Evolutionary conservation across 2,329 filamentous ascomycete species (phyloP), one percentile per base, ranked within the genome.

Genomic region (Tympanopsis confertula): DNA sequence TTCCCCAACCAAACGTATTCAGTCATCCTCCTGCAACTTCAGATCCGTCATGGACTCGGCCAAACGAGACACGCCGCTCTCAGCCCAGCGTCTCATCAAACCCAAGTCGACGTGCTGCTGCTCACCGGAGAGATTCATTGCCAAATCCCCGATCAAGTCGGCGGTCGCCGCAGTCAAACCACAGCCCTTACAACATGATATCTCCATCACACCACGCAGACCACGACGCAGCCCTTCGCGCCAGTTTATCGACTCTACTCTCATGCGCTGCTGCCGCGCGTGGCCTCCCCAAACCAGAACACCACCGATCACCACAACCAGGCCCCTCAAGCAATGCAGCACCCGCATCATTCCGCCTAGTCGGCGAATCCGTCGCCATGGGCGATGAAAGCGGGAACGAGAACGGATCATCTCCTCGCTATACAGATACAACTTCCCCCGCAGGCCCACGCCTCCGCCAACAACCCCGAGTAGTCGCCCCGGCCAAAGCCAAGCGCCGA

Each of bases 1-100:
- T 74, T 14, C 76, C 76, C 14, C 74, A 77, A 45, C 75, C 76
- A 1, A 79, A 79, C 45, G 73, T 70, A 30, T 81, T 80, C 52
- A 72, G 74, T 2, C 74, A 79, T 46, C 74, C 74, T 3, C 69
- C 72, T 3, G 57, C 56, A 3, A 56, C 47, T 7, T 4, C 43
- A 41, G 56, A 49, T 44, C 52, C 30, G 10, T 33, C 12, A 48
- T 49, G 47, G 51, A 38, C 49, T 44, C 30, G 51, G 53, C 18
- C 40, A 42, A 20, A 48, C 44, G 38, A 57, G 57, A 30, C 56
- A 60, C 20, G 59, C 60, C 17, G 60, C 58, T 41, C 60, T 46
- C 51, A 50, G 57, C 44, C 42, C 58, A 47, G 49, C 56, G 51
- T 48, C 62, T 61, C 3, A 67, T 68, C 51, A 65, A 67, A 22